Evolutionary conservation across 2,329 filamentous ascomycete genomes (phyloP), one percentile per base, ranked within the genome.

Genomic region (Claviceps cyperi): DNA sequence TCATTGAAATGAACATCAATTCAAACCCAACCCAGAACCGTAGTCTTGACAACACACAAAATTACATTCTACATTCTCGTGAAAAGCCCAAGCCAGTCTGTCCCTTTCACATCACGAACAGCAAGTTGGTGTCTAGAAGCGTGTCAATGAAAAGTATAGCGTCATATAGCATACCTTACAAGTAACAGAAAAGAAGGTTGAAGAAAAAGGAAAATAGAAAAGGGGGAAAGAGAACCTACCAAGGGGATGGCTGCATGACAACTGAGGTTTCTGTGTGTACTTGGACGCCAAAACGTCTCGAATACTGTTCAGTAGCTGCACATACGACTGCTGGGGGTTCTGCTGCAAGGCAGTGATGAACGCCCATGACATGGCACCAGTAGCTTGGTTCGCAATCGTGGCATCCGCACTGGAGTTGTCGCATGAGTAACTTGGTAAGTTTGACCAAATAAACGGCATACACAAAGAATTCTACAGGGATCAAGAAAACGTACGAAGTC

Each of bases 361-460:
- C 2, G 92, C 92, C 81, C 86, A 96, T 3, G 89, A 95, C 92
- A 98, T 97, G 66, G 92, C 92, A 50, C 92, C 92, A 0, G 92
- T 98, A 36, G 92, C 91, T 69, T 96, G 78, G 51, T 87, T 81
- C 43, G 77, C 80, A 57, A 97, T 96, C 28, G 81, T 86, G 13
- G 92, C 90, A 66, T 98, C 92, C 69, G 88, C 86, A 52, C 89
- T 94, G 47, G 17, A 15, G 9, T 64, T 59, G 47, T 50, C 40
- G 44, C 17, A 50, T 48, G 37, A 46, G 19, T 44, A 13, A 15
- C 24, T 24, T 24, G 8, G 28, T 32, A 21, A 39, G 17, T 40
- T n/a, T 15, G 4, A 24, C 28, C 28, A 40, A 22, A 36, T 19
- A 36, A 7, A 11, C 4, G 1, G 21, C 5, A 9, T 5, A 36